These are phyloP conservation scores for Silybum marianum DNA, from an alignment of 129 eudicot species.

Conservation along the genomic window DNA sequence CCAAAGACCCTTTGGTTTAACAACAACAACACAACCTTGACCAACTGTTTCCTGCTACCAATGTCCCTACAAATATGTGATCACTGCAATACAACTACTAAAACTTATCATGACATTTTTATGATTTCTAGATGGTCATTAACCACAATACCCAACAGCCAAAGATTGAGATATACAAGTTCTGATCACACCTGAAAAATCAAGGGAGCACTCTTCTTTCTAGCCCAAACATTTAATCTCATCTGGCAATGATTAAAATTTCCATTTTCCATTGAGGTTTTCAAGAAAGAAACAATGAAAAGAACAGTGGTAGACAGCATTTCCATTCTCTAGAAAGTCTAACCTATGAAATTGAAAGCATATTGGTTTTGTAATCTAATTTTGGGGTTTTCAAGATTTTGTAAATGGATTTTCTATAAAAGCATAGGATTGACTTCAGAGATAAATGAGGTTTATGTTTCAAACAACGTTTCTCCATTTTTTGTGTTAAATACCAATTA, in stretches of 20 bases:
- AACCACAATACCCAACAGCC: neutral
- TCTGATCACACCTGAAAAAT: neutral
- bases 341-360: neutral
- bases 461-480: neutral
- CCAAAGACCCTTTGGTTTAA: no score
- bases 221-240: neutral
- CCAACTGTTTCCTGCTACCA: no score
- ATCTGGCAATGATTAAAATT: neutral
- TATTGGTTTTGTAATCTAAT: neutral
- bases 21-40: no score
- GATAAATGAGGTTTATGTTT: neutral
- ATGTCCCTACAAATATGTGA: no score
- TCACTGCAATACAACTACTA: neutral
- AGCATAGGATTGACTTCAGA: neutral
- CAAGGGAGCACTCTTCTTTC: neutral
- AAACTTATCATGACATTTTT: neutral
- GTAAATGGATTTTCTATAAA: neutral
- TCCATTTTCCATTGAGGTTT: neutral
- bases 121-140: neutral
- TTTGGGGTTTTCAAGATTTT: neutral
- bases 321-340: neutral
- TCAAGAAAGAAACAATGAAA: neutral
- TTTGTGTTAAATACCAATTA: neutral
- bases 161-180: neutral
- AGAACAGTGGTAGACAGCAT: neutral